A percentile compares a stretch with the other conserved stretches of the same genome.
Conservation (phyloP, 257 asterid genomes). For the Penstemon newberryi region DNA sequence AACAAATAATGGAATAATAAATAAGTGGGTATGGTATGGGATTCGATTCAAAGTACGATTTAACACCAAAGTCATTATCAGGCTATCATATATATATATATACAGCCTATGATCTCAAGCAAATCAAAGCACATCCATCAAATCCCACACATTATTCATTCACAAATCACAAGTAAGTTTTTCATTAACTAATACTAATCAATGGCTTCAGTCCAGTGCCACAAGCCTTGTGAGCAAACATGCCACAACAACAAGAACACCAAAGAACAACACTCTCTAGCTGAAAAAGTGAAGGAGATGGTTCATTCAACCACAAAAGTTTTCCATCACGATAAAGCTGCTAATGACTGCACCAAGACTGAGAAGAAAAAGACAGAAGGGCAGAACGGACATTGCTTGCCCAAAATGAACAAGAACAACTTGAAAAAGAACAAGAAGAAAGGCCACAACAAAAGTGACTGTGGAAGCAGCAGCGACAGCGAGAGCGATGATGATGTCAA, state of each 20-base stretch:
- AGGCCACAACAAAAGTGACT: not conserved
- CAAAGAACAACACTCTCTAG: slow-evolving; percentile 11
- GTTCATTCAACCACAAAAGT: slow-evolving; percentile 23
- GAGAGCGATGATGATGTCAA: not conserved
- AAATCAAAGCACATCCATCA: not conserved
- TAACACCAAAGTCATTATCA: no score
- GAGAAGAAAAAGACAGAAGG: slow-evolving; percentile 11
- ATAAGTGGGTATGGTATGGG: no score
- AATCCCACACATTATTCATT: not conserved
- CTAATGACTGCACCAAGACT: not conserved
- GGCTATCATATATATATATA: no score
- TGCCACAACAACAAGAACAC: slow-evolving; percentile 12
- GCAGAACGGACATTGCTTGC: slow-evolving; percentile 24
- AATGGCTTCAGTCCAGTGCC: slow-evolving; percentile 28
- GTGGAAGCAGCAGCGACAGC: slow-evolving; percentile 22
- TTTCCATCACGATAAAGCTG: not conserved
- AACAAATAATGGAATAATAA: no score
- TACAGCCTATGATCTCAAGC: not conserved
- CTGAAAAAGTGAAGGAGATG: slow-evolving; percentile 36
- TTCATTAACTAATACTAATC: not conserved
- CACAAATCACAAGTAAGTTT: not conserved
- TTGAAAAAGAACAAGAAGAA: slow-evolving; percentile 17
- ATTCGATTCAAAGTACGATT: no score
- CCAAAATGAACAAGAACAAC: slow-evolving; percentile 19
- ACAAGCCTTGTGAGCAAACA: slow-evolving; percentile 23